Percentiles rank a stretch among this genome's conserved stretches.
Conservation (phyloP, 176 grass and related monocot genomes). For the Eleusine indica region DNA sequence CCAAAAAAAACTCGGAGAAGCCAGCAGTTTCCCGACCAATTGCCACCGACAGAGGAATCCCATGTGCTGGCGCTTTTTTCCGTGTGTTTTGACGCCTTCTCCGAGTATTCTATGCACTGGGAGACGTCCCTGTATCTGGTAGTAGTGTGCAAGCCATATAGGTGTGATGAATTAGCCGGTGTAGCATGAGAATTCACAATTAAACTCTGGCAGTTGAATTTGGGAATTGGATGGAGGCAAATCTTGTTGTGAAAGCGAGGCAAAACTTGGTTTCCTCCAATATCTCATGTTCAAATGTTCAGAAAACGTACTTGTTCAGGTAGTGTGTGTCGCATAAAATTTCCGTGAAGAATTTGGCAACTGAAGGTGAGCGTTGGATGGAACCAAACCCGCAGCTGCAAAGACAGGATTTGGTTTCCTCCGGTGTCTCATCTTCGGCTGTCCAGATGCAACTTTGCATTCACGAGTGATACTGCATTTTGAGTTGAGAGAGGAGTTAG, state of each 20-base stretch:
- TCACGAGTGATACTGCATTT: neutral
- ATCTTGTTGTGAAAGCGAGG: neutral
- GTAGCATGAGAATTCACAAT: neutral
- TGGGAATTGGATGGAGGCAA: conserved; percentile 51
- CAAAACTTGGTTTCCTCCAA: conserved; percentile 59
- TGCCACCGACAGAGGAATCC: no score
- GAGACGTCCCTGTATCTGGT: no score
- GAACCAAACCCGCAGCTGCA: conserved; percentile 31
- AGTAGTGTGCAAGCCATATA: neutral
- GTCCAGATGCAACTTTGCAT: conserved; percentile 6
- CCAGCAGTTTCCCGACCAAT: no score
- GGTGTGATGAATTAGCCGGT: neutral
- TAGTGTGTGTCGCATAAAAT: neutral
- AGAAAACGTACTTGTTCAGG: neutral
- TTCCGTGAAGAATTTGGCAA: conserved; percentile 26
- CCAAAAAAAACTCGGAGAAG: no score
- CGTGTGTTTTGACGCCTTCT: no score
- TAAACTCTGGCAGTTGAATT: conserved; percentile 35
- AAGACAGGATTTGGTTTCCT: conserved; percentile 47
- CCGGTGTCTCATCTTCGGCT: conserved; percentile 51
- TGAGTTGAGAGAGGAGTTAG: neutral
- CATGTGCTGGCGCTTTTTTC: no score
- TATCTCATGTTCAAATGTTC: conserved; percentile 47
- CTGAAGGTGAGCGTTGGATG: conserved; percentile 47
- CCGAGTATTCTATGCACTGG: no score